phyloP scores from a whole-genome alignment of 768 basidiomycete genomes.

The Chiua virens region DNA sequence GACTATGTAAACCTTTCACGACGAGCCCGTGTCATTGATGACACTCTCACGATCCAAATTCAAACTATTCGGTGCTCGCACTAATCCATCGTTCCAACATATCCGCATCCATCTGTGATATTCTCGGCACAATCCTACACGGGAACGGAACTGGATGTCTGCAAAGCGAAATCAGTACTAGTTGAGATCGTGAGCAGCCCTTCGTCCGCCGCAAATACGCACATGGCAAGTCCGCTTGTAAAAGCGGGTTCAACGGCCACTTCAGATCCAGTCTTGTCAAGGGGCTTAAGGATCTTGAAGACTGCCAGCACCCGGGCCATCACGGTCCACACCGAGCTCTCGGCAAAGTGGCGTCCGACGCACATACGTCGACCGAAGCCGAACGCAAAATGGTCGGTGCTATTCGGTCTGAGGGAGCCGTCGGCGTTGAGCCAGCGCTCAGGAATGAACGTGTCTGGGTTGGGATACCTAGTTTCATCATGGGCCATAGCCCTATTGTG shows the following conservation, averaged over 20 bases:
- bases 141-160: slow-evolving; percentile 2
- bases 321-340: slow-evolving; percentile 4
- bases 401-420: slow-evolving; percentile 10
- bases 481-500: slow-evolving; percentile 16
- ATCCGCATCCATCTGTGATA: not conserved
- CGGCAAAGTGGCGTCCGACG: slow-evolving; percentile 19
- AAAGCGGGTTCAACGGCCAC: slow-evolving; percentile 10
- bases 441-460: slow-evolving; percentile 36
- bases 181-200: too few species aligned
- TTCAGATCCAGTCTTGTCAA: slow-evolving; percentile 3
- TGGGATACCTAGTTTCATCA: slow-evolving; percentile 31
- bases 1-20: too few species aligned
- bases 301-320: slow-evolving; percentile 1
- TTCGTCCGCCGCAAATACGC: not conserved
- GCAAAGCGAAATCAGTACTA: too few species aligned
- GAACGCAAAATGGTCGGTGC: slow-evolving; percentile 8
- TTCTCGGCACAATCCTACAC: not conserved
- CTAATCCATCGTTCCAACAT: not conserved
- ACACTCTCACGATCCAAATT: too few species aligned
- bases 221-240: not conserved
- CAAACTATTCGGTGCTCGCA: too few species aligned
- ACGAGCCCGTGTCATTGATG: too few species aligned
- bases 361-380: slow-evolving; percentile 29
- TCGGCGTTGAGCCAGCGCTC: slow-evolving; percentile 37
- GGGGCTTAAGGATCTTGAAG: slow-evolving; percentile 1